phyloP scores from a whole-genome alignment of 768 basidiomycete genomes.

The Porpolomopsis calyptriformis region DNA sequence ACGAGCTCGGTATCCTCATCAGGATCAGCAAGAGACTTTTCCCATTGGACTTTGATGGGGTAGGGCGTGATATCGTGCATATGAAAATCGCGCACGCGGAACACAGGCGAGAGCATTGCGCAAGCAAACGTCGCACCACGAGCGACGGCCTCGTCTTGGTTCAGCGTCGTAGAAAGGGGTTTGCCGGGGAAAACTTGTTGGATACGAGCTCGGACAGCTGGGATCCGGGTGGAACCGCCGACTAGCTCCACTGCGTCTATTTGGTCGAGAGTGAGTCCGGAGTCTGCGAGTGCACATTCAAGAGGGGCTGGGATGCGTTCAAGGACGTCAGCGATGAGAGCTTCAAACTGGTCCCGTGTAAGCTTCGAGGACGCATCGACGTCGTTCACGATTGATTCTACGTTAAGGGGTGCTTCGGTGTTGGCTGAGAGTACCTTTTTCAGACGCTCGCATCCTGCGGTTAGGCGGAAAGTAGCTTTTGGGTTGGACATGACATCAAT shows the following conservation, averaged over 20 bases:
- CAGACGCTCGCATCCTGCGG: slow-evolving; percentile 81
- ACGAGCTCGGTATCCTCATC: slow-evolving; percentile 87
- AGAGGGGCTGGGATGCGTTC: slow-evolving; percentile 69
- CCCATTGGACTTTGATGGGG: slow-evolving; percentile 89
- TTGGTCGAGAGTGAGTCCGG: slow-evolving; percentile 72
- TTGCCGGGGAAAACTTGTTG: slow-evolving; percentile 75
- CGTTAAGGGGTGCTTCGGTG: slow-evolving; percentile 74
- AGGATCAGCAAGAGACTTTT: slow-evolving; percentile 55
- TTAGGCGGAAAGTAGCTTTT: slow-evolving; percentile 88
- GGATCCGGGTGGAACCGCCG: slow-evolving; percentile 88
- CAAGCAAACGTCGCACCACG: slow-evolving; percentile 96
- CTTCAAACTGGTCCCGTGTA: slow-evolving; percentile 72
- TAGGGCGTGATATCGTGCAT: slow-evolving; percentile 79
- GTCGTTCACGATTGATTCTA: slow-evolving; percentile 96
- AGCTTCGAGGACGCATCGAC: slow-evolving; percentile 85
- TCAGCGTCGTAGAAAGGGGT: slow-evolving; percentile 81
- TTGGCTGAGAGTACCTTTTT: slow-evolving; percentile 98
- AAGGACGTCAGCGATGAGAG: slow-evolving; percentile 64
- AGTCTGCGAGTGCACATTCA: slow-evolving; percentile 66
- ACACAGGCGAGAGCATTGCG: slow-evolving; percentile 93
- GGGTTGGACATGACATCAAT: slow-evolving; percentile 88
- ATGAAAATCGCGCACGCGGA: slow-evolving; percentile 94
- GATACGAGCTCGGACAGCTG: slow-evolving; percentile 83
- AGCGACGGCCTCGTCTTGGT: slow-evolving; percentile 95
- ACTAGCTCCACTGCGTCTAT: slow-evolving; percentile 89